Evolutionary conservation across 2,329 filamentous ascomycete genomes (phyloP), one percentile per base, ranked within the genome.

Genomic region (Trichoderma sp.): DNA sequence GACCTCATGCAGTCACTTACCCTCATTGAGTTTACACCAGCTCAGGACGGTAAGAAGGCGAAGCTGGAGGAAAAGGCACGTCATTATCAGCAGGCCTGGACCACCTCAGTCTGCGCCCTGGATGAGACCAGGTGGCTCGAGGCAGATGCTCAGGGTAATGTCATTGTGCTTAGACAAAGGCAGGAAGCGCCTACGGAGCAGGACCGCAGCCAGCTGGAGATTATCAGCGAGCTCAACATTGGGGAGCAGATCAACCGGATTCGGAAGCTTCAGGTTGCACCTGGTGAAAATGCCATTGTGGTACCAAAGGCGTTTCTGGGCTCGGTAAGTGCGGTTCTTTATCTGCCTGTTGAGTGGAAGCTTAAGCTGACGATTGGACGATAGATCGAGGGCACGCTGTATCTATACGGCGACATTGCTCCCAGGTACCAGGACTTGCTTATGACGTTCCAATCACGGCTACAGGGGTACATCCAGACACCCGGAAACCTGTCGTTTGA

Each of bases 241-340:
- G 93, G 95, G 1, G 94, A 99, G 75, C 92, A 95, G 85, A 92
- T 98, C 63, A 99, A 99, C 74, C 85, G 88, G 39, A 96, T 98
- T 63, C 85, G 89, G 24, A 86, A 86, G 30, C 85, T 98, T 19
- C 82, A 89, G 62, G 86, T 96, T 10, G 82, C 86, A 30, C 81
- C 87, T 3, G 83, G 83, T 19, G 79, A 86, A 41, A 88, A 83
- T 68, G 87, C 91, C 9, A 81, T 89, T 28, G 87, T 97, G 7
- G 80, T 89, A 7, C 94, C 95, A 0, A 88, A 86, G 72, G 95
- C 95, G 21, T 97, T 98, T 74, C 78, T 98, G 60, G 93, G 86
- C 66, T 98, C 95, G 62, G 93, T 94, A 84, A 79, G 90, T 44
- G 43, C 9, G 7, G 12, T 17, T 19, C 28, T 54, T 1, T 10